phyloP scores from a whole-genome alignment of 495 filamentous ascomycete genomes.

The Gamarada debralockiae region DNA sequence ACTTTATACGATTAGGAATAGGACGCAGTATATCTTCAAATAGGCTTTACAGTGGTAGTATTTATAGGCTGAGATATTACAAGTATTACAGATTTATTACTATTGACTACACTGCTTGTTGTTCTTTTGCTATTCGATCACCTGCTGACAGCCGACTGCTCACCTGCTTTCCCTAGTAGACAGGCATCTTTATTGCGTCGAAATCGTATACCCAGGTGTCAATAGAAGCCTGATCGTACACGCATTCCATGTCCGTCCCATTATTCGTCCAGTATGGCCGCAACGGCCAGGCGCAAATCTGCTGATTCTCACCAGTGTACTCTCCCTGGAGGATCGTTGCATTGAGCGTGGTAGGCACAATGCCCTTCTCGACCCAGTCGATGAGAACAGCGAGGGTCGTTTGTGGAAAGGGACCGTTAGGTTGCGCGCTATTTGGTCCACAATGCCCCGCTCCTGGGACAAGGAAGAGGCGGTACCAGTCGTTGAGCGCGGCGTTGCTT shows the following conservation, averaged over 20 bases:
- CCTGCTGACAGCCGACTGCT: too few species aligned
- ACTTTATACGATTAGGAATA: too few species aligned
- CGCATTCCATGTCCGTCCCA: constrained; percentile 34
- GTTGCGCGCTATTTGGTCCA: constrained; percentile 34
- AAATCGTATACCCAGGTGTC: constrained; percentile 36
- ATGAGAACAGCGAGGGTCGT: constrained; percentile 40
- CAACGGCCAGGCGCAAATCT: constrained; percentile 44
- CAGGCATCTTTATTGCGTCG: constrained; percentile 20
- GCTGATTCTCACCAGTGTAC: constrained; percentile 33
- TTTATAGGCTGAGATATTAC: too few species aligned
- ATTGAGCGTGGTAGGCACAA: constrained; percentile 29
- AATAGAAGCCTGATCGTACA: constrained; percentile 37
- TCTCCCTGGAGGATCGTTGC: constrained; percentile 35
- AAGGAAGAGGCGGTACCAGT: constrained; percentile 37
- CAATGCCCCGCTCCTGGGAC: constrained; percentile 38
- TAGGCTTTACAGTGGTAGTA: too few species aligned
- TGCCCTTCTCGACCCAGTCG: constrained; percentile 38
- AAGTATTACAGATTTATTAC: too few species aligned
- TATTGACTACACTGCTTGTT: too few species aligned
- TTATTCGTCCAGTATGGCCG: constrained; percentile 36
- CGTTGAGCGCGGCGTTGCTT: constrained; percentile 27
- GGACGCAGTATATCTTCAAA: too few species aligned
- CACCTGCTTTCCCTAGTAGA: too few species aligned
- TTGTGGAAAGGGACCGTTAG: constrained; percentile 39
- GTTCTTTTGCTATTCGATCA: too few species aligned